phyloP scores from a whole-genome alignment of 495 filamentous ascomycete species.

The Jackrogersella multiformis region DNA sequence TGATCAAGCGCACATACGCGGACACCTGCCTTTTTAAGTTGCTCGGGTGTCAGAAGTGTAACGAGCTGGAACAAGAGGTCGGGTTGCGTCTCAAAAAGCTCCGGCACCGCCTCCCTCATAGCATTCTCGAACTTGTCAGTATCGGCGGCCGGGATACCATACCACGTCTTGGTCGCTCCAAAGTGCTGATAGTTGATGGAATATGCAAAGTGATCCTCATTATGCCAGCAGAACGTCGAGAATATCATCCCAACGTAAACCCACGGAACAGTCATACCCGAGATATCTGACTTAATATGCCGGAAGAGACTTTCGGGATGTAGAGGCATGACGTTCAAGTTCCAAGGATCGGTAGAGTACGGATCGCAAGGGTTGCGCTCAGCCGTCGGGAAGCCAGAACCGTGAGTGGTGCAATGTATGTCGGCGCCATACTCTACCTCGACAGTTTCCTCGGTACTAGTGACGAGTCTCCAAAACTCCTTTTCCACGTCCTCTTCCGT shows the following conservation, averaged over 20 bases:
- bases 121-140: constrained; percentile 93
- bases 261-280: constrained; percentile 99
- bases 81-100: constrained; percentile 96
- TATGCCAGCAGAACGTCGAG: constrained; percentile 99
- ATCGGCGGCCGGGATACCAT: constrained; percentile 94
- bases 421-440: constrained; percentile 99
- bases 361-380: constrained; percentile 88
- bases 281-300: constrained; percentile 97
- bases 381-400: constrained; percentile 95
- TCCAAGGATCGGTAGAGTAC: constrained; percentile 93
- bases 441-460: constrained; percentile 91
- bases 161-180: constrained; percentile 98
- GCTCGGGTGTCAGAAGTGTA: constrained; percentile 90
- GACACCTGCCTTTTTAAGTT: constrained; percentile 93
- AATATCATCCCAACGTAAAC: constrained; percentile 99
- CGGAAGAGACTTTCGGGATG: constrained; percentile 92
- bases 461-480: constrained; percentile 96
- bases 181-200: constrained; percentile 99
- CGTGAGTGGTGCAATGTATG: constrained; percentile 97
- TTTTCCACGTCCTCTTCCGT: constrained; percentile 96
- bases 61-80: constrained; percentile 97
- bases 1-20: constrained; percentile 93
- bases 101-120: constrained; percentile 93
- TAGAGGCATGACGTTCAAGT: constrained; percentile 91
- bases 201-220: constrained; percentile 97